Evolutionary conservation across 2,329 filamentous ascomycete species (phyloP).

Genomic region (Colletotrichum tamarilloi): DNA sequence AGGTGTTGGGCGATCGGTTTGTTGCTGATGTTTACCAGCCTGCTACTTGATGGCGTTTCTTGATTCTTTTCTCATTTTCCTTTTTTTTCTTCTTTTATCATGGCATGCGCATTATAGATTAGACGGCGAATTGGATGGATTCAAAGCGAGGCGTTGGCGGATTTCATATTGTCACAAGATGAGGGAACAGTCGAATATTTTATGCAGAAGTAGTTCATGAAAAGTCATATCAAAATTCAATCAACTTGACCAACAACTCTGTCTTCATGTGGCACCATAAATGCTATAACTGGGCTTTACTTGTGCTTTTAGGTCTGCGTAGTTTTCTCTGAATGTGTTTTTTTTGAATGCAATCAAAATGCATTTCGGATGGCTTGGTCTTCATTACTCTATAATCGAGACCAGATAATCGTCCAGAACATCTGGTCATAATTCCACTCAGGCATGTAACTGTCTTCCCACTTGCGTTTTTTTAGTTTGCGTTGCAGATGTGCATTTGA

Average conservation of each 20-base stretch:
- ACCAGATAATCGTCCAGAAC: no score
- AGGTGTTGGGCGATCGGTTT: conserved; percentile 31
- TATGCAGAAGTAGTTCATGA: neutral
- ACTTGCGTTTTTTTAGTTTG: neutral
- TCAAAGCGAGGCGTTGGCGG: conserved; percentile 13
- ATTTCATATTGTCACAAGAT: neutral
- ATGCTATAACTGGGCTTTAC: neutral
- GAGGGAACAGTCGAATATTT: neutral
- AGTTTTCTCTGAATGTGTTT: no score
- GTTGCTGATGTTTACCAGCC: conserved; percentile 33
- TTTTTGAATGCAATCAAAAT: no score
- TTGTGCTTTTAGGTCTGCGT: neutral
- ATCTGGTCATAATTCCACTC: no score
- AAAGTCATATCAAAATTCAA: neutral
- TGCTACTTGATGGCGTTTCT: conserved; percentile 13
- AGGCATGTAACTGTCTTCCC: no score
- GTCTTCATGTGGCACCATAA: neutral
- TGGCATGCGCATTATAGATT: neutral
- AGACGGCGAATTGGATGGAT: neutral
- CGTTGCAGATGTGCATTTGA: neutral
- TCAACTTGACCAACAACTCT: neutral
- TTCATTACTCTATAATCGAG: no score
- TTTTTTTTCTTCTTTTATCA: neutral
- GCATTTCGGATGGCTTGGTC: no score
- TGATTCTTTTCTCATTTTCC: neutral